Conservation (phyloP, 768 basidiomycete genomes). For the Lepiota venenata region DNA sequence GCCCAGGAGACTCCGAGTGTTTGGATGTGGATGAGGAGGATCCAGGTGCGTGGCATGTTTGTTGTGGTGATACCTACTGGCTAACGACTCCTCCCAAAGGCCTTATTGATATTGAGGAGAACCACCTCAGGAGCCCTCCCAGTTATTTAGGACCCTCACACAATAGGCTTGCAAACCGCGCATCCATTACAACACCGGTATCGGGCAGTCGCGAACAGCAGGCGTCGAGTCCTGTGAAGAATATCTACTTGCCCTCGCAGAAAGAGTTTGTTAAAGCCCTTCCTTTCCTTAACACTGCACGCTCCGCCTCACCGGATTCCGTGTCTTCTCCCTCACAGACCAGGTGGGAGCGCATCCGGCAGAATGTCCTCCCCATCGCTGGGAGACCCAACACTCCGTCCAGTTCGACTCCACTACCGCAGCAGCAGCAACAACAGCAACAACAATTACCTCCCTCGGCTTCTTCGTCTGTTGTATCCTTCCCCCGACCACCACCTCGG, state of each 20-base stretch:
- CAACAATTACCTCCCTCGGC: conserved; percentile 23
- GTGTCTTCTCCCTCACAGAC: conserved; percentile 32
- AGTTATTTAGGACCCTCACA: no score
- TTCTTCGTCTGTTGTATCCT: conserved; percentile 17
- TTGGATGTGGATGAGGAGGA: no score
- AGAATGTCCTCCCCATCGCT: conserved; percentile 43
- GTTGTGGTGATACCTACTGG: no score
- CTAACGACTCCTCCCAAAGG: no score
- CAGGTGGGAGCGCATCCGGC: conserved; percentile 54
- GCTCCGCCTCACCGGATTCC: background rate
- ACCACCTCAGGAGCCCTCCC: no score
- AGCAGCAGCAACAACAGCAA: conserved; percentile 2
- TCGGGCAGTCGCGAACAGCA: conserved; percentile 11
- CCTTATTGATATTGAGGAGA: no score
- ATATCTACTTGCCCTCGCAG: background rate
- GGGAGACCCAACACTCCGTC: conserved; percentile 24
- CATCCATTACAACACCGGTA: no score
- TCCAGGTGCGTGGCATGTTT: no score
- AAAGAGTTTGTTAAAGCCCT: background rate
- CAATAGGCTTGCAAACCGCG: no score
- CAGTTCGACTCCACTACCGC: background rate
- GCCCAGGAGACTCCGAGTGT: no score
- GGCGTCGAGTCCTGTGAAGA: conserved; percentile 14
- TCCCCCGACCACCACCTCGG: conserved; percentile 19
- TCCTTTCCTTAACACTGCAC: background rate